These are phyloP conservation scores for Kodamaea jinghongensis DNA, from an alignment of 805 yeast species.

Conservation along the genomic window DNA sequence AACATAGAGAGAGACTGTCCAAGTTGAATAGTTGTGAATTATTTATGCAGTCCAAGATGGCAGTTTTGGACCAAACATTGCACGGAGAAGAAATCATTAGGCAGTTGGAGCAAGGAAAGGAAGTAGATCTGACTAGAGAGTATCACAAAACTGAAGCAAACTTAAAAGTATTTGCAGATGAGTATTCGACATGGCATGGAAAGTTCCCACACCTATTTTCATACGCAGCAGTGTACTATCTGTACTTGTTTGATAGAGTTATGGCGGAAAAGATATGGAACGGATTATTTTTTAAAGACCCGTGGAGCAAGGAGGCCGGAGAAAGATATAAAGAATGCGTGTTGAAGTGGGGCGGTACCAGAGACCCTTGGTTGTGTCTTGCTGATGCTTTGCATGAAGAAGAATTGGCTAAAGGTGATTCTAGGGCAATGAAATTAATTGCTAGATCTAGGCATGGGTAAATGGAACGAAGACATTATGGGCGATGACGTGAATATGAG, in stretches of 20 bases:
- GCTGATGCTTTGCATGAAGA: conserved; percentile 73
- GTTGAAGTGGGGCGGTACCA: conserved; percentile 90
- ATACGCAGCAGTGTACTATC: conserved; percentile 91
- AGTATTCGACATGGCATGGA: conserved; percentile 84
- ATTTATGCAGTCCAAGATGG: conserved; percentile 86
- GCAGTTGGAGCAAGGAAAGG: conserved; percentile 12
- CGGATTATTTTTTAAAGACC: conserved; percentile 65
- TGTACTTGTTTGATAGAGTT: conserved; percentile 87
- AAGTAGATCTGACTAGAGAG: conserved; percentile 54
- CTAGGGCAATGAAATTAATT: conserved; percentile 58
- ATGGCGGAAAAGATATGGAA: conserved; percentile 86
- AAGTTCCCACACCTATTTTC: conserved; percentile 91
- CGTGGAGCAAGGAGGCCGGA: conserved; percentile 72
- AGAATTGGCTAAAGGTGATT: conserved; percentile 62
- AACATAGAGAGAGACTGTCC: conserved; percentile 50
- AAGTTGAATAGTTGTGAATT: conserved; percentile 68
- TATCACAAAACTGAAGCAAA: conserved; percentile 66
- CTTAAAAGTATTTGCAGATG: conserved; percentile 62
- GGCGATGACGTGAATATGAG: too few species aligned
- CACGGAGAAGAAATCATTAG: conserved; percentile 46
- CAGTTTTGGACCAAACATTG: conserved; percentile 77
- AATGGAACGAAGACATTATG: too few species aligned
- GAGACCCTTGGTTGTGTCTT: conserved; percentile 83
- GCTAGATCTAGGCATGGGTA: conserved; percentile 9
- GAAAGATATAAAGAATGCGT: conserved; percentile 67